phyloP scores from a whole-genome alignment of 2,329 filamentous ascomycete genomes.

The Elsinoe perseae region DNA sequence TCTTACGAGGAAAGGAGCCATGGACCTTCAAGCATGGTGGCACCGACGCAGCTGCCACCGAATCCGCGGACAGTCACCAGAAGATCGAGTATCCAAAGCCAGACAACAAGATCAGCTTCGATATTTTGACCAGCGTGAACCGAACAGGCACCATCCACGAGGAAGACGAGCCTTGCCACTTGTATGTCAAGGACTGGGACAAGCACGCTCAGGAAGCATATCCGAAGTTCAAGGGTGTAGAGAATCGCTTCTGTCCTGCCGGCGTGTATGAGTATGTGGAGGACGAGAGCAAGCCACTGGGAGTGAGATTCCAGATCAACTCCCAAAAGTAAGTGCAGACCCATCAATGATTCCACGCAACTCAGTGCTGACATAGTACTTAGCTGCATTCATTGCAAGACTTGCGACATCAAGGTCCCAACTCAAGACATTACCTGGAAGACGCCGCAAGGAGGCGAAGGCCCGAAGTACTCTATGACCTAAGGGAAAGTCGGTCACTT shows the following conservation, averaged over 20 bases:
- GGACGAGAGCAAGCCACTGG: conserved; percentile 75
- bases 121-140: conserved; percentile 90
- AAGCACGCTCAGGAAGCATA: conserved; percentile 75
- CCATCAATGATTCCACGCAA: background rate
- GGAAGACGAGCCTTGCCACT: conserved; percentile 93
- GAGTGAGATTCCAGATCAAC: conserved; percentile 96
- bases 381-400: conserved; percentile 99
- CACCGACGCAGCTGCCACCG: conserved; percentile 70
- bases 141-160: conserved; percentile 97
- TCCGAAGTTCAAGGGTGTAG: conserved; percentile 81
- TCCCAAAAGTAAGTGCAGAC: conserved; percentile 73
- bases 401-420: conserved; percentile 97
- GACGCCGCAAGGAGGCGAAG: conserved; percentile 79
- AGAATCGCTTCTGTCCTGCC: conserved; percentile 94
- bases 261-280: conserved; percentile 98
- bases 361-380: conserved; percentile 24
- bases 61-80: conserved; percentile 65
- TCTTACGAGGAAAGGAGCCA: conserved; percentile 76
- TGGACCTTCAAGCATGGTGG: conserved; percentile 87
- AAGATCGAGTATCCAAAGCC: conserved; percentile 98
- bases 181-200: conserved; percentile 94
- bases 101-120: conserved; percentile 88
- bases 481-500: conserved; percentile 13
- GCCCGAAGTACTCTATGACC: conserved; percentile 58
- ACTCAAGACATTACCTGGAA: conserved; percentile 88